Percentiles rank a stretch among this genome's conserved stretches.
Evolutionary conservation across 2,329 filamentous ascomycete genomes (phyloP).

Genomic region (Aurifilum marmelostoma): DNA sequence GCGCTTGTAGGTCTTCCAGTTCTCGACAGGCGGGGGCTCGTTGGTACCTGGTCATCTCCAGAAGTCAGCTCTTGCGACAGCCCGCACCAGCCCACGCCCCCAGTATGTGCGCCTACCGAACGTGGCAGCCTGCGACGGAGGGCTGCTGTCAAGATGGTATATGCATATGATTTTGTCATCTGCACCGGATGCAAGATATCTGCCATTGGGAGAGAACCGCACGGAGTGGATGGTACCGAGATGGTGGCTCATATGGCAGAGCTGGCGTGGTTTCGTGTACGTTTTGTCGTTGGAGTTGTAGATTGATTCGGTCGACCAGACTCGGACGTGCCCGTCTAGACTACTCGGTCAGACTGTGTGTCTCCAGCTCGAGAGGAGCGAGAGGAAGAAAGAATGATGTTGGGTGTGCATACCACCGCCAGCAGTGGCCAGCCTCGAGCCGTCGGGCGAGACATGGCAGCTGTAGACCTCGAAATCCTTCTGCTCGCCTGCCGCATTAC

Average conservation of each 20-base stretch:
- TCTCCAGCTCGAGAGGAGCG: background rate
- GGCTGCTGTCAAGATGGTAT: constrained; percentile 84
- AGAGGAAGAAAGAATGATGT: background rate
- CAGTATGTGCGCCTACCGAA: constrained; percentile 64
- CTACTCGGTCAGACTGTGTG: background rate
- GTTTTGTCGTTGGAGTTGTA: constrained; percentile 74
- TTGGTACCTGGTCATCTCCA: constrained; percentile 63
- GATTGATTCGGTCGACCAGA: constrained; percentile 97
- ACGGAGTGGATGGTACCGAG: constrained; percentile 97
- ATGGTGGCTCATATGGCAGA: constrained; percentile 98
- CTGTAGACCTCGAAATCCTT: constrained; percentile 99
- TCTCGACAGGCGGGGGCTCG: constrained; percentile 91
- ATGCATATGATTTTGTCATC: constrained; percentile 99
- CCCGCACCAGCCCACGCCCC: background rate
- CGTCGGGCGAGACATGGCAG: constrained; percentile 95
- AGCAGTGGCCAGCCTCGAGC: constrained; percentile 86
- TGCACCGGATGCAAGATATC: constrained; percentile 93
- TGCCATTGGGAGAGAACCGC: constrained; percentile 92
- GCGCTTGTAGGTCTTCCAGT: constrained; percentile 94
- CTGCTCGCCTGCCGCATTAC: constrained; percentile 71
- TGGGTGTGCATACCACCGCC: constrained; percentile 74
- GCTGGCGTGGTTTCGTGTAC: constrained; percentile 81
- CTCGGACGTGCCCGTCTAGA: constrained; percentile 86
- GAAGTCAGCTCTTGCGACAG: constrained; percentile 4
- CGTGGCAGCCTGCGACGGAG: constrained; percentile 73